Base-by-base conservation (phyloP, 805 yeast genomes). In the Myxozyma monticola region DNA sequence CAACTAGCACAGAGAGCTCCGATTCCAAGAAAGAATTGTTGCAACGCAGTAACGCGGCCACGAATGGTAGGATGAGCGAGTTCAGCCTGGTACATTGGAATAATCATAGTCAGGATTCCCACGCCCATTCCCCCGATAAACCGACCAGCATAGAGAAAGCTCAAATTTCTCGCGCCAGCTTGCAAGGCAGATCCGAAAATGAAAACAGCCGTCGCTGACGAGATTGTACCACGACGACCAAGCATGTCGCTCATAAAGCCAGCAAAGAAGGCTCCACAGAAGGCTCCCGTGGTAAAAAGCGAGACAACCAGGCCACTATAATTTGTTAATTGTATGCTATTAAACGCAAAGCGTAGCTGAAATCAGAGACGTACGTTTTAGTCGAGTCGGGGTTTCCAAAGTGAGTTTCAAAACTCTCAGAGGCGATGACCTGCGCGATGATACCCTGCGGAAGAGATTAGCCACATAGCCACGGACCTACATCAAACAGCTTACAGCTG, bases 81-180 rank as follows among this genome's bases (percentile, higher is more conserved):
- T 22, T 61, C 64, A 8, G 64, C 57, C 17, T 39, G 51, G 48
- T 59, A 59, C n/a, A 58, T 30, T 4, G 80, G 79, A 0, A 77
- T 76, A 51, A 76, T 61, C 61, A 73, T 71, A 1, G 81, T 71
- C 37, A 77, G 69, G 12, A 74, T 73, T 1, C 83, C 84, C 43
- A 76, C 76, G 24, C 80, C 80, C 9, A 78, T 42, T 3, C 83
- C 83, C 18, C 77, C 69, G 38, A 78, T 60, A 34, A 75, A 74
- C 58, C 83, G 68, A 7, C 83, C 83, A 2, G 77, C 76, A 51
- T 75, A 74, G 46, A 56, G 45, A 10, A 59, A 36, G 6, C 51
- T 43, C 14, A 48, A 30, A 33, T 61, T 28, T 47, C 38, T 17
- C 35, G 43, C 24, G 43, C 44, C 30, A 48, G 57, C 28, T 56